A percentile compares a stretch with the other conserved stretches of the same genome.
These are phyloP conservation scores for Dactylella cylindrospora DNA, from an alignment of 2,329 filamentous ascomycete genomes.

Conservation along the genomic window DNA sequence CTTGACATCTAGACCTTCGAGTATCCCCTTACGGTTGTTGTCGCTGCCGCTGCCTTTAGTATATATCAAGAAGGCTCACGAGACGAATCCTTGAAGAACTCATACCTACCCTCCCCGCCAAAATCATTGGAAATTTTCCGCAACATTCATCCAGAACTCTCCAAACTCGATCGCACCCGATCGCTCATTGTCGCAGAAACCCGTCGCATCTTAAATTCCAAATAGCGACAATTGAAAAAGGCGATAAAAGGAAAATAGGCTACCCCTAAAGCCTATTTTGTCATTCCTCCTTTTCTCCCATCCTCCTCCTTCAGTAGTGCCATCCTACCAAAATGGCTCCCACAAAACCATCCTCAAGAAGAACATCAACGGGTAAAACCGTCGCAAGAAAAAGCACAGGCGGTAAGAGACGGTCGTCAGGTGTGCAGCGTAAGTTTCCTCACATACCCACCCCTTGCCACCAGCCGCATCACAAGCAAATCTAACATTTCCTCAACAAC, in stretches of 20 bases:
- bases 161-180: background rate
- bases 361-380: slow-evolving; percentile 22
- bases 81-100: no score
- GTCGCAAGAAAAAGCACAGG: slow-evolving; percentile 13
- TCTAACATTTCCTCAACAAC: slow-evolving; percentile 1
- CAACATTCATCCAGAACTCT: no score
- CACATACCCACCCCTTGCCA: background rate
- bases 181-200: background rate
- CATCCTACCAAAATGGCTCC: slow-evolving; percentile 27
- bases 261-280: no score
- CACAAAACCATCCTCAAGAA: slow-evolving; percentile 18
- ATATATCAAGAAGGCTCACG: no score
- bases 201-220: no score
- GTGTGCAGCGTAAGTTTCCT: slow-evolving; percentile 32
- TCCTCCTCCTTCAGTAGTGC: no score
- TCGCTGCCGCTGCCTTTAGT: no score
- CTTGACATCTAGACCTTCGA: slow-evolving; percentile 2
- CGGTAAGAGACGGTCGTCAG: slow-evolving; percentile 34
- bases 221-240: no score
- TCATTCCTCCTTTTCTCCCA: background rate
- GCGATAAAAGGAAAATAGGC: no score
- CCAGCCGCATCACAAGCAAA: background rate
- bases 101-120: no score
- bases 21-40: background rate
- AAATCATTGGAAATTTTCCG: no score